phyloP scores from a whole-genome alignment of 108 stramenopile species.

The Cyclotella baltica region DNA sequence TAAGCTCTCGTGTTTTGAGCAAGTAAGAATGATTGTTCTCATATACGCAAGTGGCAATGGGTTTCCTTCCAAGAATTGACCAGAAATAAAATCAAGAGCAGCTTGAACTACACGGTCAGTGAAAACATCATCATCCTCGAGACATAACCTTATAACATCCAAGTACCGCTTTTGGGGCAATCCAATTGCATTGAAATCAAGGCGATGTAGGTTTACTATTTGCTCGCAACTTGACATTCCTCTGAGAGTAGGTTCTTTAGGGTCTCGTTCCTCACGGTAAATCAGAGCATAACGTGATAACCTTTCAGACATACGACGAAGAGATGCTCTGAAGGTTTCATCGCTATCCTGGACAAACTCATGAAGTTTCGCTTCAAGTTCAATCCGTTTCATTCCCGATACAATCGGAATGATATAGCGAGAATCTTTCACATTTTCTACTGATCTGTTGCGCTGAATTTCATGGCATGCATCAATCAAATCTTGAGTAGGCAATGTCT shows the following conservation, averaged over 20 bases:
- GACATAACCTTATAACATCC: constrained; percentile 74
- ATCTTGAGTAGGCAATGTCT: constrained; percentile 65
- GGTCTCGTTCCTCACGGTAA: constrained; percentile 83
- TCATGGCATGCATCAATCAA: constrained; percentile 84
- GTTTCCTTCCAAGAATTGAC: constrained; percentile 68
- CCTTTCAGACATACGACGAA: constrained; percentile 77
- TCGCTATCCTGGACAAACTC: constrained; percentile 80
- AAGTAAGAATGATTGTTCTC: constrained; percentile 88
- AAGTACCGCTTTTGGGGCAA: constrained; percentile 87
- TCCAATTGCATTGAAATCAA: constrained; percentile 78
- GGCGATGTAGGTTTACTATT: constrained; percentile 81
- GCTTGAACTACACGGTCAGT: constrained; percentile 80
- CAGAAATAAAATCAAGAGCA: constrained; percentile 85
- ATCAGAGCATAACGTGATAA: constrained; percentile 74
- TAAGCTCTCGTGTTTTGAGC: constrained; percentile 89
- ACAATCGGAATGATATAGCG: constrained; percentile 84
- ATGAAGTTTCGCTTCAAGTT: constrained; percentile 65
- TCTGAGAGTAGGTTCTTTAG: constrained; percentile 57
- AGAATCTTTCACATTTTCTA: constrained; percentile 68
- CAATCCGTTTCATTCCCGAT: constrained; percentile 71
- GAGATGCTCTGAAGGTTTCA: constrained; percentile 74
- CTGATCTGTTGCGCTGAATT: constrained; percentile 75
- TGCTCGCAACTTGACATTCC: constrained; percentile 90
- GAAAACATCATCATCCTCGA: constrained; percentile 83
- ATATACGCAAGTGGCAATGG: constrained; percentile 89